Evolutionary conservation across 2,329 filamentous ascomycete species (phyloP), one percentile per base, ranked within the genome.

Genomic region (Colletotrichum plurivorum): DNA sequence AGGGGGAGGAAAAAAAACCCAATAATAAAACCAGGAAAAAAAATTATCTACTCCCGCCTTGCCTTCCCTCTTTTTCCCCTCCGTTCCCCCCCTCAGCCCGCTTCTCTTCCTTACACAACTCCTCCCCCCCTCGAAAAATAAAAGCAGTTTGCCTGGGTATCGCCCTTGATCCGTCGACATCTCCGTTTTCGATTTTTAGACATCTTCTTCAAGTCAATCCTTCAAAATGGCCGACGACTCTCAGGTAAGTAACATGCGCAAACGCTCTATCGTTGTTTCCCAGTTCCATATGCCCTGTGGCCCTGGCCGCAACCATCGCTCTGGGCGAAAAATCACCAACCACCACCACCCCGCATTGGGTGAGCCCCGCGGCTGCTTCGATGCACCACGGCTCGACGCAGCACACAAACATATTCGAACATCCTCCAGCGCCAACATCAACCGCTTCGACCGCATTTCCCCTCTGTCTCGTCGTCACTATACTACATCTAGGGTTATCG

Each of bases 171-270:
- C 72, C 72, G 73, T 74, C 75, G 73, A 70, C 48, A 72, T 70
- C 57, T 70, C 63, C 71, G 61, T 67, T 66, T 69, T 67, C 64
- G 71, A 73, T 69, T 68, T 71, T 69, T 72, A 71, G 69, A 64
- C 72, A 72, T 70, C 64, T 61, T 71, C 71, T 71, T 70, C 63
- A 49, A 71, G 72, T 72, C 71, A 83, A 81, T 80, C 79, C 79
- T 79, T 84, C 86, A 88, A 82, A 77, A 90, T 90, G 88, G 81
- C 87, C 76, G 87, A 88, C 73, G 86, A 82, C 73, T 77, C 78
- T 72, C 78, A 88, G 79, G 87, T 88, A 83, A 84, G 86, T 81
- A 49, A 48, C 49, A 64, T 61, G 55, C 65, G 52, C 57, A 58
- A 63, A 72, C 54, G 64, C 54, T 64, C 54, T 64, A 60, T 45